Base-by-base conservation (phyloP, 495 filamentous ascomycete species). In the Aspergillus sclerotiicarbonarius region DNA sequence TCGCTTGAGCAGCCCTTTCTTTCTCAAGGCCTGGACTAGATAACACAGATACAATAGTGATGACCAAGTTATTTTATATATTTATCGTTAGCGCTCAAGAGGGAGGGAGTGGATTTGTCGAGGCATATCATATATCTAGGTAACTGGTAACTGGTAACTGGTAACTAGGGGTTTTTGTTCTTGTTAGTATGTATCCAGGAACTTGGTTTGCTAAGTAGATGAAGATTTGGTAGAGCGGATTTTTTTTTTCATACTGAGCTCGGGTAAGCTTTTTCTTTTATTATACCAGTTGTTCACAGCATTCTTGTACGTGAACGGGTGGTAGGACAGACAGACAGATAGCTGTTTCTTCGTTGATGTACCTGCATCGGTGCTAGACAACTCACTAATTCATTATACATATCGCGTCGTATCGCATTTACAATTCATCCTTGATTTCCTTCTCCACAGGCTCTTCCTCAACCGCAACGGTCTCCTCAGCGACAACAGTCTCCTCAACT, bases 371-470 rank as follows among this genome's bases (percentile, higher is more conserved):
- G 57, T 59, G 55, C 61, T 53, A 51, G 47, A 62, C 16, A 8
- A 15, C 41, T 18, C 46, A 43, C 50, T 29, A 54, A 52, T 37
- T 57, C 59, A 49, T 66, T 57, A 62, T 57, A 51, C 49, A 57
- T 33, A 56, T 60, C 46, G 20, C 46, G 15, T 58, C 54, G 54
- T 56, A 56, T 57, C 46, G 54, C 55, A 56, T 60, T 56, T 64
- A 79, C 61, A 81, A 69, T 63, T 80, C 77, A 67, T 80, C 76
- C 67, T 74, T 80, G 31, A 20, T 49, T 32, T 59, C 64, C 39
- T 60, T 59, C 57, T 62, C 58, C 6, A 39, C 47, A 19, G 55
- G 64, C 30, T 54, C 55, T 57, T 59, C 52, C 60, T 62, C 54
- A n/a, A 51, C 51, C 57, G 67, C n/a, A n/a, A n/a, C n/a, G n/a